Evolutionary conservation across 345 rosid genomes (phyloP), one percentile per base, ranked within the genome.

Genomic region (Rhodomyrtus tomentosa): DNA sequence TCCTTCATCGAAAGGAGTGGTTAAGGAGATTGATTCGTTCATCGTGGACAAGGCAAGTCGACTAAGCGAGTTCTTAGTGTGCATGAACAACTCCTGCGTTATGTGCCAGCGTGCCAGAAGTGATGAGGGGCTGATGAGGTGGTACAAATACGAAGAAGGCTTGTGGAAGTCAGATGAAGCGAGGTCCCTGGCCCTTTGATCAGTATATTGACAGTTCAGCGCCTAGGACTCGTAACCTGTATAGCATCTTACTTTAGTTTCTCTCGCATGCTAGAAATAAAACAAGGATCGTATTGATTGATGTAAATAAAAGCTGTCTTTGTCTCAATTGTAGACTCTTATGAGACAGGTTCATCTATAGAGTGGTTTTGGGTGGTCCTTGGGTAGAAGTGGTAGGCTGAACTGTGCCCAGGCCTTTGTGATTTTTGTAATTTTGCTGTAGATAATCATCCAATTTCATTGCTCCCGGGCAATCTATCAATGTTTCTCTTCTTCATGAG

Each of bases 91-190:
- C 59, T 87, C 91, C 5, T 95, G 96, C 51, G 84, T 83, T 81
- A 92, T 96, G 99, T 96, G 98, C 87, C 92, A 93, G 82, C 87
- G 93, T 84, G 92, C 95, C 5, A 91, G 62, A 85, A 87, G 11
- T 22, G 98, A 96, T 48, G 96, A 93, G 87, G 99, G 99, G 87
- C 87, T 93, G 24, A 88, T 96, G 93, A 92, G 96, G 85, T 95
- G 99, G 99, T 92, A 96, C 82, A 93, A 85, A 90, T 96, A 95
- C 24, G 96, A 95, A 82, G 94, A 94, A 90, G 96, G 93, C 73
- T 88, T 90, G 50, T 95, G 98, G 99, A 95, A 95, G 85, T 89
- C 84, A 7, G 98, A 96, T 81, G 98, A 94, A 89, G 91, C 87
- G 22, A 82, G 86, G 59, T 93, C 95, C 85, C 93, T 96, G 83